Evolutionary conservation across 306 rosid genomes (phyloP), one percentile per base, ranked within the genome.

Genomic region (Macrotyloma uniflorum): DNA sequence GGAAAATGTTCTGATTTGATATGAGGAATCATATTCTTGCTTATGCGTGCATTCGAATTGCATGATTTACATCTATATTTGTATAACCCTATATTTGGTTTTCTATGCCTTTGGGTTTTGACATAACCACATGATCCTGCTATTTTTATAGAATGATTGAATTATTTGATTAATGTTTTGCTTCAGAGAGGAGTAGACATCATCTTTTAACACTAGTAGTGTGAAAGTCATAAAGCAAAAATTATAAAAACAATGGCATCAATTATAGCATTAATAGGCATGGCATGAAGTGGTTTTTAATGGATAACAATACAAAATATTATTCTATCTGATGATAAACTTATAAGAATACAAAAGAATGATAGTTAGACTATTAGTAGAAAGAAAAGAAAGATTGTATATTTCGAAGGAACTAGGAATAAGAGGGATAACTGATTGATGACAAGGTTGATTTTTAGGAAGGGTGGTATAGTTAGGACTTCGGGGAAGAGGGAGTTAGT

Each of bases 1-100:
- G 43, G 22, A 53, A 16, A 58, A 30, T 51, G 53, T 30, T 50
- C 9, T 72, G 23, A 23, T 64, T 13, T 72, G 32, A 19, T 79
- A 62, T 22, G 8, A 28, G 33, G 58, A 74, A 54, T 42, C 61
- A 42, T 79, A n/a, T 45, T 30, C 11, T 68, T 9, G 8, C 18
- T 38, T 49, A 59, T 75, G 53, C 38, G 20, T 43, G 30, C 20
- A 20, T 51, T 54, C 10, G 46, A 42, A 63, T 43, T 80, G 30
- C 20, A 46, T 67, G 62, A 40, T 30, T 69, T 58, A 58, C 76
- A 30, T 28, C 43, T 79, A 58, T 51, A 50, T 32, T 58, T 46
- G 38, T 45, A 47, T 35, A n/a, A 32, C 15, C 46, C 47, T 54
- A 54, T 43, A 20, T 40, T 2, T 9, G 38, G 40, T 70, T 36